Conservation (phyloP, 805 yeast genomes). For the Candida glaebosa region DNA sequence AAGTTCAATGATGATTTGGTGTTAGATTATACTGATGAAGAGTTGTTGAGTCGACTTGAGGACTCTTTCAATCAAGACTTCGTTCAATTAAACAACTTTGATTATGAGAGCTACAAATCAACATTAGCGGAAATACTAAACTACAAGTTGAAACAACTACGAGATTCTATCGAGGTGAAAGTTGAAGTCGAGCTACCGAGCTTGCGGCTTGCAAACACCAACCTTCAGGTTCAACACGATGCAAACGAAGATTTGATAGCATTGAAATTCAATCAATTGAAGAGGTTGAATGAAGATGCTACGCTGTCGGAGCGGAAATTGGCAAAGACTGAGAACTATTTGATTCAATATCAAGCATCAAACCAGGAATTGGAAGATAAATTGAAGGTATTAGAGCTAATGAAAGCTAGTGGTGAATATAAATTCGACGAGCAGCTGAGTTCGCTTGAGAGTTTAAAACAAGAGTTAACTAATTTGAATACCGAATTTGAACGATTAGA, state of each 20-base stretch:
- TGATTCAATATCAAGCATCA: slow-evolving; percentile 15
- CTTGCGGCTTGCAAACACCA: slow-evolving; percentile 23
- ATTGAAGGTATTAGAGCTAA: slow-evolving; percentile 8
- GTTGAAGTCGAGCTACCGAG: slow-evolving; percentile 18
- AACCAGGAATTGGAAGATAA: slow-evolving; percentile 13
- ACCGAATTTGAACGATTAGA: slow-evolving; percentile 22
- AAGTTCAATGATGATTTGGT: slow-evolving; percentile 18
- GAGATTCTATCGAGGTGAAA: slow-evolving; percentile 10
- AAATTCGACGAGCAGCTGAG: slow-evolving; percentile 17
- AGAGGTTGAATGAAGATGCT: slow-evolving; percentile 36
- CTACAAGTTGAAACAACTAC: slow-evolving; percentile 19
- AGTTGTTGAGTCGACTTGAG: slow-evolving; percentile 19
- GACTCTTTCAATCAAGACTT: slow-evolving; percentile 11
- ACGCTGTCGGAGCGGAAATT: slow-evolving; percentile 28
- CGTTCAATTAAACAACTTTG: slow-evolving; percentile 13
- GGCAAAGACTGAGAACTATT: slow-evolving; percentile 28
- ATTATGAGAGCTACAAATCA: slow-evolving; percentile 26
- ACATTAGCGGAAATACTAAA: slow-evolving; percentile 26
- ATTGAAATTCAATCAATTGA: slow-evolving; percentile 26
- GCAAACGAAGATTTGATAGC: slow-evolving; percentile 31
- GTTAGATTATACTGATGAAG: slow-evolving; percentile 19
- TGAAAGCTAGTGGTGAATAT: slow-evolving; percentile 6
- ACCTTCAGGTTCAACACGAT: slow-evolving; percentile 31
- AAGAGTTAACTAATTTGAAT: slow-evolving; percentile 22
- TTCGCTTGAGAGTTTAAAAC: slow-evolving; percentile 19